Percentiles rank a stretch among this genome's conserved stretches.
Conservation (phyloP, 2,329 filamentous ascomycete species). For the Westerdykella sp. region DNA sequence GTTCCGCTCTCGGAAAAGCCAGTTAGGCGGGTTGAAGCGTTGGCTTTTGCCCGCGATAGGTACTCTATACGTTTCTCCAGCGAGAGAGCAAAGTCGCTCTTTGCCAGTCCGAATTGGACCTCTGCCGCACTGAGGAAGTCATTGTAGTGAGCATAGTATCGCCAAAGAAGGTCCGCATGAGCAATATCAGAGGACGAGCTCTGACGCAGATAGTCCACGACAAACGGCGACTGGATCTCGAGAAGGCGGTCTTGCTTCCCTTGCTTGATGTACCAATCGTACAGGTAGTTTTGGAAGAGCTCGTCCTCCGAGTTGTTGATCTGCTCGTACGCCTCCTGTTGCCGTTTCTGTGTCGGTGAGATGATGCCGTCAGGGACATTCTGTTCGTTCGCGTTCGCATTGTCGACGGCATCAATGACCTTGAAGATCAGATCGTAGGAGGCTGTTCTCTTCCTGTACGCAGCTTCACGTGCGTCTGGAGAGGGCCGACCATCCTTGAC, state of each 20-base stretch:
- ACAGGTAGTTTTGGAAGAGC: constrained; percentile 93
- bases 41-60: constrained; percentile 83
- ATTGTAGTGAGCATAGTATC: constrained; percentile 80
- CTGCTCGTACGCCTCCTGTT: constrained; percentile 81
- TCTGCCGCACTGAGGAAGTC: constrained; percentile 81
- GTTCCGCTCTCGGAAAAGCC: constrained; percentile 55
- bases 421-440: constrained; percentile 86
- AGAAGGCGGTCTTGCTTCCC: constrained; percentile 82
- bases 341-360: constrained; percentile 69
- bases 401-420: constrained; percentile 73
- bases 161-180: constrained; percentile 87
- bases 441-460: constrained; percentile 64
- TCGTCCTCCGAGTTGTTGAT: constrained; percentile 85
- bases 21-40: constrained; percentile 75
- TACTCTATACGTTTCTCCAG: constrained; percentile 84
- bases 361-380: constrained; percentile 67
- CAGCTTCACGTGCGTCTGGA: constrained; percentile 60
- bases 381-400: constrained; percentile 60
- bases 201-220: constrained; percentile 77
- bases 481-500: constrained; percentile 71
- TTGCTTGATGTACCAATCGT: constrained; percentile 90
- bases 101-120: constrained; percentile 77
- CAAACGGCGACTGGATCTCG: constrained; percentile 75
- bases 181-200: constrained; percentile 65
- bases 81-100: constrained; percentile 72